These are phyloP conservation scores for Pythium plurisporium DNA, from an alignment of 352 stramenopile genomes.

Conservation along the genomic window DNA sequence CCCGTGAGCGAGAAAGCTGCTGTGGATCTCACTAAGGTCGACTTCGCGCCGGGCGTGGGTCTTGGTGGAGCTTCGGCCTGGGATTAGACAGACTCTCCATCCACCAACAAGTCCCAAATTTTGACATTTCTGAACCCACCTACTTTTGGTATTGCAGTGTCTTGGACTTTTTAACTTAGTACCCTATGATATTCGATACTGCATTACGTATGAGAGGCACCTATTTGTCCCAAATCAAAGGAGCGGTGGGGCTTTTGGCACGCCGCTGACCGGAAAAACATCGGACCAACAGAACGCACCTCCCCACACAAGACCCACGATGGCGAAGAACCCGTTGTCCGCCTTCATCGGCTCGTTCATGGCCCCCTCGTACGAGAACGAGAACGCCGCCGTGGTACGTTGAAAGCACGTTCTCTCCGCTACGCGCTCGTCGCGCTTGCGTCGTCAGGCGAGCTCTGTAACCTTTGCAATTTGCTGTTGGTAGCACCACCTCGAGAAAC, in stretches of 20 bases:
- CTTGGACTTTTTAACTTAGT: background rate
- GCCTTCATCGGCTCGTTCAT: conserved; percentile 73
- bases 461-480: background rate
- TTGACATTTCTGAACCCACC: background rate
- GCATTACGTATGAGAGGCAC: conserved; percentile 6
- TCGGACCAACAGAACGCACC: conserved; percentile 2
- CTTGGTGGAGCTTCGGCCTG: conserved; percentile 67
- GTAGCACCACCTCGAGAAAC: conserved; percentile 44
- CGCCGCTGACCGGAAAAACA: conserved; percentile 19
- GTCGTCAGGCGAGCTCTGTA: background rate
- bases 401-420: background rate
- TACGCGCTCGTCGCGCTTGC: background rate
- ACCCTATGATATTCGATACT: conserved; percentile 11
- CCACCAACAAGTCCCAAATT: conserved; percentile 9
- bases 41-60: conserved; percentile 62
- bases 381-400: conserved; percentile 49
- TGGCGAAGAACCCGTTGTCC: conserved; percentile 64
- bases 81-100: too few species aligned
- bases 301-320: conserved; percentile 17
- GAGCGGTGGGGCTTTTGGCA: conserved; percentile 11
- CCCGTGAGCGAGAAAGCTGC: conserved; percentile 20
- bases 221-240: conserved; percentile 17
- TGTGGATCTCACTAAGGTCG: conserved; percentile 57
- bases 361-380: conserved; percentile 39
- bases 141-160: background rate